Base-by-base conservation (phyloP, 768 basidiomycete genomes). In the Mrakia gelida region DNA sequence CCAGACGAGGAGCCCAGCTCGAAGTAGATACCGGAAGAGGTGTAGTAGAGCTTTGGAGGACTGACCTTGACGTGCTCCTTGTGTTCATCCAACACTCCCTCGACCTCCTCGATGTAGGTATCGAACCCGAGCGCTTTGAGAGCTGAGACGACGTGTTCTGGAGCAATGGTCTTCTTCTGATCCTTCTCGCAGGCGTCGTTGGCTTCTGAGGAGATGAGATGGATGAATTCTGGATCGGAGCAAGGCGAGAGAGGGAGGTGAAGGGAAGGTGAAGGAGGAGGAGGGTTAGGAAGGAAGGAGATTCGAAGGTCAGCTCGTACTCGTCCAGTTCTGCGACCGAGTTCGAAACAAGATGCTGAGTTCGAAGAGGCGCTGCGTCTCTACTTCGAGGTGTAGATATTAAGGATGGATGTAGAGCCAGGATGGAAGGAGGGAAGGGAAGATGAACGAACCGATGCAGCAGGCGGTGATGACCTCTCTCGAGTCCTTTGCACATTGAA, bases 161-260 rank as follows among this genome's bases (percentile, higher is more conserved):
- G 97, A 7, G 94, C 92, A 81, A 99, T 98, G 0, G 97, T 99
- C 87, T 99, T 99, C 87, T 97, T 98, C 34, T 94, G 93, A 83
- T 96, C 95, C 83, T 94, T 91, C 83, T 98, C 97, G 82, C 97
- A 99, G 79, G 98, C 93, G 81, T 98, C 94, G 84, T 98, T 98
- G 73, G 97, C 94, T 84, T 98, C 94, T 13, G 95, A 94, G 26
- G 97, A 96, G 83, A 99, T 92, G 85, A 98, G 86, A 84, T 98
- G 94, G 80, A 99, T 95, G 84, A 98, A 99, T 87, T 99, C 97
- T 99, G 85, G 15, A 61, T 62, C 45, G 59, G 34, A 49, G 34
- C 45, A 49, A 78, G 62, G 9, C 8, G 72, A 38, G 30, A 21
- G 43, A n/a, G 67, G 8, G 41, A 11, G 59, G 41, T 11, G 59